Evolutionary conservation across 176 grass and related monocot species (phyloP).

Genomic region (Triticum turgidum): DNA sequence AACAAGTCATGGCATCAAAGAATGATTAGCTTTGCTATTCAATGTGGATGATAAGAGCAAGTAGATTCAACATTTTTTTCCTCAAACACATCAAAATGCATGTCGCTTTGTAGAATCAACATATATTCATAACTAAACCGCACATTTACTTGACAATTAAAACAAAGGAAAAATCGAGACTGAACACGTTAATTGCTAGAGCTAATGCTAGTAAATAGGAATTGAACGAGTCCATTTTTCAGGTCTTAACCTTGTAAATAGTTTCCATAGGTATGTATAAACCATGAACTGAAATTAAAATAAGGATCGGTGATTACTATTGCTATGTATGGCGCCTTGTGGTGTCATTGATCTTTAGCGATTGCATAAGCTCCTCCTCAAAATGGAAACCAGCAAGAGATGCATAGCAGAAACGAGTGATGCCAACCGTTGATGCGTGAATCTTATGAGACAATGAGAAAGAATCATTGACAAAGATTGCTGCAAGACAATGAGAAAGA

Average conservation of each 20-base stretch:
- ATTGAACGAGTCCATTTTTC: not conserved
- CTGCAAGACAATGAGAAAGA: conserved; percentile 73
- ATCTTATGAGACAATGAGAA: conserved; percentile 92
- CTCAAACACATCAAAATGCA: not conserved
- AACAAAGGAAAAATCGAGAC: not conserved
- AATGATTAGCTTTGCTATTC: conserved; percentile 18
- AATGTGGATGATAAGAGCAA: not conserved
- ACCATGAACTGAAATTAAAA: conserved; percentile 20
- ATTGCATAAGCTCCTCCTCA: conserved; percentile 63
- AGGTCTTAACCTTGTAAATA: not conserved
- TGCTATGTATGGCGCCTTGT: conserved; percentile 69
- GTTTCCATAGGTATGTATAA: not conserved
- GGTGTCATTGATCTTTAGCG: conserved; percentile 65
- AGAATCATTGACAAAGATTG: conserved; percentile 78
- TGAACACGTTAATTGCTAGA: not conserved
- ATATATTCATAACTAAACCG: conserved; percentile 16
- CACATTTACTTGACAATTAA: not conserved
- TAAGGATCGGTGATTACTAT: conserved; percentile 65
- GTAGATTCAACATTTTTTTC: not conserved
- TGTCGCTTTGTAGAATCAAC: not conserved
- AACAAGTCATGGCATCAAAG: conserved; percentile 3
- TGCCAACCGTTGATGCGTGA: conserved; percentile 89
- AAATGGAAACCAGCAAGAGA: conserved; percentile 93
- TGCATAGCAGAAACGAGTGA: conserved; percentile 72
- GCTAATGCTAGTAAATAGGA: conserved; percentile 9